phyloP scores from a whole-genome alignment of 768 basidiomycete species.

The Amanita phalloides region DNA sequence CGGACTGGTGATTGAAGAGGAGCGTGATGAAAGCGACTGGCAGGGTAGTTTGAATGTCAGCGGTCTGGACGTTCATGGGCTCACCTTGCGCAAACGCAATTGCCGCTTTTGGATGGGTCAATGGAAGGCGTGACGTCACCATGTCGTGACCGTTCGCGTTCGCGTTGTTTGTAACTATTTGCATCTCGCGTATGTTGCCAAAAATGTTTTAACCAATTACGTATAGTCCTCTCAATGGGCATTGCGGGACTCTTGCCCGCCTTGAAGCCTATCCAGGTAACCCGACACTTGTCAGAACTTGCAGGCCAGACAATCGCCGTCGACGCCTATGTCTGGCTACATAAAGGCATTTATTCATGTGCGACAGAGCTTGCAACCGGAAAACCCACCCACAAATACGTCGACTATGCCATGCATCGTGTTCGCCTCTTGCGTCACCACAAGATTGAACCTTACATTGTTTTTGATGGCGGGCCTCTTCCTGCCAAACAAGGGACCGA shows the following conservation, averaged over 20 bases:
- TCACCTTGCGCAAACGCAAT: constrained; percentile 42
- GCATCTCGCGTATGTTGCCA: neutral
- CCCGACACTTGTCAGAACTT: constrained; percentile 71
- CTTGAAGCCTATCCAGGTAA: constrained; percentile 81
- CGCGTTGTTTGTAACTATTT: constrained; percentile 8
- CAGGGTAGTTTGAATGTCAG: constrained; percentile 33
- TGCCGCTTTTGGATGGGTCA: constrained; percentile 58
- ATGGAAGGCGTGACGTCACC: constrained; percentile 17
- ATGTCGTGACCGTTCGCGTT: constrained; percentile 6
- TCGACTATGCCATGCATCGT: constrained; percentile 92
- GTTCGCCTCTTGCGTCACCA: constrained; percentile 80
- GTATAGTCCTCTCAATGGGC: constrained; percentile 48
- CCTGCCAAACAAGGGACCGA: constrained; percentile 94
- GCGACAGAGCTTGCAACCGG: constrained; percentile 86
- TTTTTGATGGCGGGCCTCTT: constrained; percentile 93
- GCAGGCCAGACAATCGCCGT: constrained; percentile 80
- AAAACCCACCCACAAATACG: constrained; percentile 81
- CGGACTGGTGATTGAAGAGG: constrained; percentile 41
- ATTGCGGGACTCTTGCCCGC: constrained; percentile 86
- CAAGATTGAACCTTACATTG: constrained; percentile 80
- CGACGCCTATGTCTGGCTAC: constrained; percentile 94
- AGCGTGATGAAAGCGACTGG: constrained; percentile 30
- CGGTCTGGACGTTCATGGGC: constrained; percentile 33
- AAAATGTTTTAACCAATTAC: neutral
- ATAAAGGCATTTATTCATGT: constrained; percentile 83